phyloP scores from a whole-genome alignment of 225 moss, liverwort and hornwort genomes.

The Asterella californica region DNA sequence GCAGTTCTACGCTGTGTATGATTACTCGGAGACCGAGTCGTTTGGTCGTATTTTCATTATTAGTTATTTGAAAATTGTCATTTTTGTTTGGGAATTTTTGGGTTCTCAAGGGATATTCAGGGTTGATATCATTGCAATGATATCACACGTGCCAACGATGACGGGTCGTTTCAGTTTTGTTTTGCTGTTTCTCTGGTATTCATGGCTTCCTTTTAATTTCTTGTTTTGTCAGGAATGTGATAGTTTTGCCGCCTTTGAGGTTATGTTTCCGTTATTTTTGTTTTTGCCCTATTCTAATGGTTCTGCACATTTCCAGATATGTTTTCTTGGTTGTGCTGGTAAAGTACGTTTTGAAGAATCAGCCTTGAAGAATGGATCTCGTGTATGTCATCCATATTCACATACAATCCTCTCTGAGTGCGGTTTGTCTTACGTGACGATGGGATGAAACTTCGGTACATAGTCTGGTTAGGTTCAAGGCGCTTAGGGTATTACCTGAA shows the following conservation, averaged over 20 bases:
- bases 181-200: neutral
- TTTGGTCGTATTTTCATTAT: neutral
- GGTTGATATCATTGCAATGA: neutral
- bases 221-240: neutral
- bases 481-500: slow-evolving; percentile 18
- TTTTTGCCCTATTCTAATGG: slow-evolving; percentile 25
- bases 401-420: slow-evolving; percentile 28
- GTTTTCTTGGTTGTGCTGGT: slow-evolving; percentile 32
- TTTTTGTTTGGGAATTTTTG: neutral
- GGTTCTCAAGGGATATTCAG: neutral
- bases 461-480: slow-evolving; percentile 11
- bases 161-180: neutral
- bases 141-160: neutral
- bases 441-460: slow-evolving; percentile 20
- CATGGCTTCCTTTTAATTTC: slow-evolving; percentile 5
- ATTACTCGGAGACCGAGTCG: neutral
- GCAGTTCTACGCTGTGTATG: neutral
- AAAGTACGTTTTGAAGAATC: slow-evolving; percentile 32
- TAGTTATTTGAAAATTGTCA: neutral
- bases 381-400: slow-evolving; percentile 31
- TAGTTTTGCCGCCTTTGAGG: neutral
- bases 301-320: slow-evolving; percentile 27
- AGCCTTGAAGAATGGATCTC: slow-evolving; percentile 35
- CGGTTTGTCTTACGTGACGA: slow-evolving; percentile 25
- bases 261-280: slow-evolving; percentile 12